phyloP scores from a whole-genome alignment of 805 yeast species.

The Blastobotrys parvus region DNA sequence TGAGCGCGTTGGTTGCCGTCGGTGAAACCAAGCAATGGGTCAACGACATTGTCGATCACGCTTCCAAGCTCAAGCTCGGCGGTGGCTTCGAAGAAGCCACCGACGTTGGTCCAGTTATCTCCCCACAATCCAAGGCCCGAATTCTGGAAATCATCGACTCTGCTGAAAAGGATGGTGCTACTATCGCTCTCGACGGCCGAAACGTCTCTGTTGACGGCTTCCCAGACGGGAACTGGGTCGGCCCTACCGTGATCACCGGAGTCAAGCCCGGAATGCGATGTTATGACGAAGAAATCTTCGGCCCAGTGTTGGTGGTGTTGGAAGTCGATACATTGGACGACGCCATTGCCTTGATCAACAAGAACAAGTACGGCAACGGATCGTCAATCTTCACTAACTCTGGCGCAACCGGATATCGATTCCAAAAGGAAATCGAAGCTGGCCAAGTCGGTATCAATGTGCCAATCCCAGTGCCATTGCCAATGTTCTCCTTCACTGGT shows the following conservation, averaged over 20 bases:
- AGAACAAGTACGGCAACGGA: constrained; percentile 62
- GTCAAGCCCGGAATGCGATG: constrained; percentile 63
- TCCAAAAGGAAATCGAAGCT: constrained; percentile 57
- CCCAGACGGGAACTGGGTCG: constrained; percentile 61
- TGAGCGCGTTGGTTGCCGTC: constrained; percentile 64
- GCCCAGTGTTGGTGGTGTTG: constrained; percentile 61
- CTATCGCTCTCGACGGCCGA: constrained; percentile 57
- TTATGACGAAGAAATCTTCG: constrained; percentile 68
- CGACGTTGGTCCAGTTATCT: constrained; percentile 67
- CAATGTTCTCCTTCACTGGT: constrained; percentile 76
- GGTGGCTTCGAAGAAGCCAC: constrained; percentile 58
- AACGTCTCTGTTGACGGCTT: constrained; percentile 38
- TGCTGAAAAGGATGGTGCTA: constrained; percentile 55
- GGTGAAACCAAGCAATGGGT: constrained; percentile 61
- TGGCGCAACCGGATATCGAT: constrained; percentile 62
- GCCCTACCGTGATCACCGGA: constrained; percentile 56
- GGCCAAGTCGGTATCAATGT: constrained; percentile 76
- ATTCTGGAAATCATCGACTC: constrained; percentile 50
- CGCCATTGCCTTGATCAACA: constrained; percentile 56
- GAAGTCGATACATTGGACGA: constrained; percentile 59
- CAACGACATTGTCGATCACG: constrained; percentile 48
- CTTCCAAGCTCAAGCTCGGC: constrained; percentile 48
- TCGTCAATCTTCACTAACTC: constrained; percentile 60
- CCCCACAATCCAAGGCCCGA: constrained; percentile 47
- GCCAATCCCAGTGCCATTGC: constrained; percentile 75